Evolutionary conservation across 2,329 filamentous ascomycete species (phyloP), one percentile per base, ranked within the genome.

Genomic region (Colletotrichum tofieldiae): DNA sequence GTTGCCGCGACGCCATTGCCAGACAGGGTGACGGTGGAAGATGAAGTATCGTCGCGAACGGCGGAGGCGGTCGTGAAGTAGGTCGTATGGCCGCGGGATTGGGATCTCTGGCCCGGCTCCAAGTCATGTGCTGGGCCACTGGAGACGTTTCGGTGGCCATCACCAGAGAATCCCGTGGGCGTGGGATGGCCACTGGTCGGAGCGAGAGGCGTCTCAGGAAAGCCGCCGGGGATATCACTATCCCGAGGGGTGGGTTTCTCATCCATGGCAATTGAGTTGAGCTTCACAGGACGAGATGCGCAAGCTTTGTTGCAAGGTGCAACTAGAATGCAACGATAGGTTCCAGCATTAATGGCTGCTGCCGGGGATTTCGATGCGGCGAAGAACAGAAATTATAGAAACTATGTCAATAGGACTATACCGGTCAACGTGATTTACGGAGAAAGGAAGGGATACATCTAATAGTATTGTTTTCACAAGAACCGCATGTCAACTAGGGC

Each of bases 181-280:
- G 72, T 73, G 12, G 67, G 58, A 41, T 51, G 47, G 14, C 73
- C 72, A 12, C 68, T 69, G 14, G 76, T 72, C 5, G 74, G 70
- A 11, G 76, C 75, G 23, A 65, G 39, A 45, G 76, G 76, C 2
- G 80, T 81, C 71, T 78, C 78, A 5, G 79, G 79, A 39, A 77
- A 81, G 3, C 79, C 80, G 45, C 80, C 80, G 39, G 80, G 80
- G 32, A 81, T 68, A 67, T 80, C 79, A 23, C 72, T 77, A 65
- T 81, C 77, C 65, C 74, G 74, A 41, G 79, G 80, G 12, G 80
- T 80, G 9, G 74, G 75, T 43, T 54, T 75, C 12, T 77, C 75
- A 35, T 79, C 76, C 78, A 79, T 80, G 26, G 56, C 74, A 63
- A 26, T 2, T 16, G 16, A 32, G 20, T 32, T 23, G 35, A 16